Evolutionary conservation across 2,329 filamentous ascomycete species (phyloP).

Genomic region (Macrophomina pseudophaseolina): DNA sequence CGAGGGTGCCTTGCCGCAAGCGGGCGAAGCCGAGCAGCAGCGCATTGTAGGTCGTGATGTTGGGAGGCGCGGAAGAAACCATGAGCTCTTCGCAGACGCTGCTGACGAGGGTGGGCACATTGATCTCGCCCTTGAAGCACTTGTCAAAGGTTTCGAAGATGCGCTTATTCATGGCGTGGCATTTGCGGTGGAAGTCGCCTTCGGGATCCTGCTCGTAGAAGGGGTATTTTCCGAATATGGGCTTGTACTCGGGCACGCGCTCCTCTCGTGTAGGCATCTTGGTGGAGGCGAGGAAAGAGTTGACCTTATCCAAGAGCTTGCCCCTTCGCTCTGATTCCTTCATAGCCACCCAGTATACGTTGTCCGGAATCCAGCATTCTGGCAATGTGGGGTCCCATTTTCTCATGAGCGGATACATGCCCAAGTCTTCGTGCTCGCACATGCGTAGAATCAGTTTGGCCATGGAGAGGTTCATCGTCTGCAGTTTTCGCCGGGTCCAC

Average conservation of each 20-base stretch:
- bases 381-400: background rate
- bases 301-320: background rate
- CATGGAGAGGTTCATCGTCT: constrained; percentile 47
- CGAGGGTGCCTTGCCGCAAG: constrained; percentile 35
- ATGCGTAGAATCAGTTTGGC: constrained; percentile 45
- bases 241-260: background rate
- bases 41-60: constrained; percentile 72
- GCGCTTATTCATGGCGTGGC: constrained; percentile 39
- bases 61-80: constrained; percentile 64
- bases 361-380: background rate
- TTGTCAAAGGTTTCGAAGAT: constrained; percentile 35
- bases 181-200: constrained; percentile 41
- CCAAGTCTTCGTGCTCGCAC: constrained; percentile 35
- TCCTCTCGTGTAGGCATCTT: background rate
- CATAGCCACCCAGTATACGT: background rate
- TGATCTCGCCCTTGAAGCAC: constrained; percentile 15
- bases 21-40: constrained; percentile 67
- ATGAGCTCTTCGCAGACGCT: constrained; percentile 69
- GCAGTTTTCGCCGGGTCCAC: constrained; percentile 51
- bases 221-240: constrained; percentile 29
- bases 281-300: background rate
- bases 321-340: background rate
- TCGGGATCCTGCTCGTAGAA: constrained; percentile 46
- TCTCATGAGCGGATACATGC: background rate
- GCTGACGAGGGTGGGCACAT: constrained; percentile 33